A percentile compares a stretch with the other conserved stretches of the same genome.
phyloP scores from a whole-genome alignment of 1,284 basidiomycete species.

The Puccinia sorghi region DNA sequence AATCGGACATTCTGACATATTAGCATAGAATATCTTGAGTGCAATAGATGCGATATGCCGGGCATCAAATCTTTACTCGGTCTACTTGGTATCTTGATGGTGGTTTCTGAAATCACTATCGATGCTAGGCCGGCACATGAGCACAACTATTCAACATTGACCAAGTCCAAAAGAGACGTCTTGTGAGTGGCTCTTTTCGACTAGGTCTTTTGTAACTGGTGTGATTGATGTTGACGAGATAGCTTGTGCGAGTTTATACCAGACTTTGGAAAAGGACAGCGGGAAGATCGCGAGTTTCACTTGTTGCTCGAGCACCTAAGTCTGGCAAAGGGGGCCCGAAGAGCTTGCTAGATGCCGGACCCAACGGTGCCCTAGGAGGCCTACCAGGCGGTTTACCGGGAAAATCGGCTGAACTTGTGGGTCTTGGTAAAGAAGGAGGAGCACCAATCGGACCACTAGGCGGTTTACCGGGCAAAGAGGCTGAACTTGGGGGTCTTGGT shows the following conservation, averaged over 20 bases:
- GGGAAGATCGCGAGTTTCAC: neutral
- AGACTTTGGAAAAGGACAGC: neutral
- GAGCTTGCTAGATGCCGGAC: neutral
- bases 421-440: neutral
- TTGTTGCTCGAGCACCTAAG: slow-evolving; percentile 1
- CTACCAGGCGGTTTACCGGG: no score
- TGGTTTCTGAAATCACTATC: slow-evolving; percentile 8
- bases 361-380: neutral
- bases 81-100: neutral
- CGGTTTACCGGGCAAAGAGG: neutral
- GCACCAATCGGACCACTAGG: neutral
- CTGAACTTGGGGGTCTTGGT: neutral
- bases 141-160: neutral
- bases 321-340: neutral
- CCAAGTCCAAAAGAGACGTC: slow-evolving; percentile 1
- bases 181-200: neutral
- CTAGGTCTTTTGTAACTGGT: neutral
- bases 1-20: neutral
- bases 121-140: neutral
- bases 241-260: neutral
- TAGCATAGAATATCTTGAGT: neutral
- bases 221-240: neutral
- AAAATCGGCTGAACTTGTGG: no score
- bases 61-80: slow-evolving; percentile 14
- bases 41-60: neutral